Evolutionary conservation across 2,329 filamentous ascomycete species (phyloP).

Genomic region (Pseudocercospora fuligena): DNA sequence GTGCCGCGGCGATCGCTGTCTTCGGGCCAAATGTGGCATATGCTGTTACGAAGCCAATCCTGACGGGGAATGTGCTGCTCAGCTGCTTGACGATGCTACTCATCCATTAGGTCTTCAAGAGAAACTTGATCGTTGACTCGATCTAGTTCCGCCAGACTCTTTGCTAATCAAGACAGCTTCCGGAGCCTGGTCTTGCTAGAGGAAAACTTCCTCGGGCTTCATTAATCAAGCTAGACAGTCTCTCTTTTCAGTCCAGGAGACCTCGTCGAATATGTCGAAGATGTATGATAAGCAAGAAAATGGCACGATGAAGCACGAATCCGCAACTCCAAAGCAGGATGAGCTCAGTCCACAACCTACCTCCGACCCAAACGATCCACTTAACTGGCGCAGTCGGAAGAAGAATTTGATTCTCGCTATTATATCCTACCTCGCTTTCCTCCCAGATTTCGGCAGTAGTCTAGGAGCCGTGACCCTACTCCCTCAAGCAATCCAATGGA

Average conservation of each 20-base stretch:
- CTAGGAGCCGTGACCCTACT: conserved; percentile 48
- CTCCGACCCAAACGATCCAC: conserved; percentile 29
- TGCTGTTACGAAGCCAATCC: neutral
- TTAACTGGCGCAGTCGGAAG: conserved; percentile 38
- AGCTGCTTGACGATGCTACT: too few species aligned
- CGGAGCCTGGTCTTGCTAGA: too few species aligned
- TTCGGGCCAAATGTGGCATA: neutral
- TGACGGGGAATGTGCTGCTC: neutral
- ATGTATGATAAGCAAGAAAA: neutral
- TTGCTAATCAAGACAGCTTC: too few species aligned
- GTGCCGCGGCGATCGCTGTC: neutral
- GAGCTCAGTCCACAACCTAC: conserved; percentile 30
- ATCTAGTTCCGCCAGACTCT: too few species aligned
- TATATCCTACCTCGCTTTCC: conserved; percentile 38
- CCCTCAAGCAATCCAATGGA: conserved; percentile 46
- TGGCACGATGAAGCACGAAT: neutral
- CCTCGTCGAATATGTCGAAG: neutral
- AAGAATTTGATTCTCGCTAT: conserved; percentile 48
- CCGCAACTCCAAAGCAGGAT: neutral
- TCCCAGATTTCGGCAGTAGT: conserved; percentile 51
- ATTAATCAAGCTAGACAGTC: too few species aligned
- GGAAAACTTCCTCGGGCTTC: too few species aligned
- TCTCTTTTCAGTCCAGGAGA: too few species aligned
- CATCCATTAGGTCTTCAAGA: too few species aligned
- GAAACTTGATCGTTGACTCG: too few species aligned